Evolutionary conservation across 2,329 filamentous ascomycete genomes (phyloP).

Genomic region (Fusarium mexicanum): DNA sequence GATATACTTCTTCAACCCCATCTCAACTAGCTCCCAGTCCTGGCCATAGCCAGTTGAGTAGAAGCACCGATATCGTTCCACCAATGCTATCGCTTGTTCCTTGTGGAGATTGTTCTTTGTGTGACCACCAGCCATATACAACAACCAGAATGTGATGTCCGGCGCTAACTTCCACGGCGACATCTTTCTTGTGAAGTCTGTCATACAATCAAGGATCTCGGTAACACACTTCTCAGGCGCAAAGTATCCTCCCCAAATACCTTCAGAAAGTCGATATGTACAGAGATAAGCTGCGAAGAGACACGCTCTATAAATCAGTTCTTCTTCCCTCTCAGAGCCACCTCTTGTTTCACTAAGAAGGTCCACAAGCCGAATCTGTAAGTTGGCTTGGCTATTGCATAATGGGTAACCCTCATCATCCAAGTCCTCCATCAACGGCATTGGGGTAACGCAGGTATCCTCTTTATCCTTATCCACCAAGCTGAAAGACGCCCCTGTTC

Average conservation of each 20-base stretch:
- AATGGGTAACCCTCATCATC: constrained; percentile 6
- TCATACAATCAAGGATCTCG: neutral
- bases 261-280: constrained; percentile 5
- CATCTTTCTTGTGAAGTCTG: neutral
- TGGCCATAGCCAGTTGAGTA: neutral
- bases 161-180: constrained; percentile 2
- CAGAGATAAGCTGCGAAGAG: constrained; percentile 13
- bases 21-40: neutral
- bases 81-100: neutral
- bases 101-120: neutral
- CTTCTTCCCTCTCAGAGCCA: neutral
- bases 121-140: neutral
- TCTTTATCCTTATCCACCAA: fast-evolving
- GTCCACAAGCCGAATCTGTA: constrained; percentile 1
- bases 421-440: neutral
- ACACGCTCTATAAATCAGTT: neutral
- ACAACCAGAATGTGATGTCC: neutral
- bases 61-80: neutral
- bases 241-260: neutral
- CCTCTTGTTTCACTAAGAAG: neutral
- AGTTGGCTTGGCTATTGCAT: neutral
- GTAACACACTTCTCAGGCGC: neutral
- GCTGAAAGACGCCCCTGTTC: fast-evolving
- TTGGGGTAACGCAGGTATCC: fast-evolving
- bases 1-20: neutral